These are phyloP conservation scores for Eimeria zaria DNA, from an alignment of 169 alveolate genomes.

Conservation along the genomic window DNA sequence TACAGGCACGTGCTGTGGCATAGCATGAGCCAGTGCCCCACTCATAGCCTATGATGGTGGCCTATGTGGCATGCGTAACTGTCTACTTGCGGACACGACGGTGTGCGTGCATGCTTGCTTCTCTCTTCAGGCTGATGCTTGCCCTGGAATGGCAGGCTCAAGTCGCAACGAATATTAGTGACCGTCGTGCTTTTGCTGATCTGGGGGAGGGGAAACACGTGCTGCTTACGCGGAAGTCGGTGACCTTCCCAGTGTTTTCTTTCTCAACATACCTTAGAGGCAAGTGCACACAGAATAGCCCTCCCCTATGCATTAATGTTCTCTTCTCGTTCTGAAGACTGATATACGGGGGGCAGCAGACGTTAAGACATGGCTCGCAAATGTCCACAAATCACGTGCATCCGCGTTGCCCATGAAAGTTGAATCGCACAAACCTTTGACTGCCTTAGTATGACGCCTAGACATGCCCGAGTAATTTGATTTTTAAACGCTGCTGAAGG, in stretches of 20 bases:
- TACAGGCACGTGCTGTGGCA: constrained; percentile 58
- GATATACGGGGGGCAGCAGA: constrained; percentile 32
- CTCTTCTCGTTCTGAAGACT: background rate
- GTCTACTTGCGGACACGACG: background rate
- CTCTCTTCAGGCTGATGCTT: constrained; percentile 78
- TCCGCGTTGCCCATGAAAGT: background rate
- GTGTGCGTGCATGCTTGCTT: background rate
- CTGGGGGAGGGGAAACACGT: constrained; percentile 82
- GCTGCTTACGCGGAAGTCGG: constrained; percentile 78
- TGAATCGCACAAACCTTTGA: background rate
- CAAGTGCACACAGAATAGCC: background rate
- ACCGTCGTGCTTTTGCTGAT: constrained; percentile 80
- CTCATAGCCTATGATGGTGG: background rate
- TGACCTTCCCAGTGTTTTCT: constrained; percentile 78
- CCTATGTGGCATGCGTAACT: background rate
- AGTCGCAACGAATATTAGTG: constrained; percentile 78
- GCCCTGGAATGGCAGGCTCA: constrained; percentile 86
- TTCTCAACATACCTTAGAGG: constrained; percentile 76
- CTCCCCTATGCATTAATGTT: background rate
- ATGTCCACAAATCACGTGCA: background rate
- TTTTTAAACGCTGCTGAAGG: background rate
- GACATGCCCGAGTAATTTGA: background rate
- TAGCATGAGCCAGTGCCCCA: background rate
- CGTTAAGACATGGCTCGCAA: background rate
- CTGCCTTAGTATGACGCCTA: background rate